Percentiles rank a stretch among this genome's conserved stretches.
These are phyloP conservation scores for Beauveria pseudobassiana DNA, from an alignment of 2,329 filamentous ascomycete genomes.

Conservation along the genomic window DNA sequence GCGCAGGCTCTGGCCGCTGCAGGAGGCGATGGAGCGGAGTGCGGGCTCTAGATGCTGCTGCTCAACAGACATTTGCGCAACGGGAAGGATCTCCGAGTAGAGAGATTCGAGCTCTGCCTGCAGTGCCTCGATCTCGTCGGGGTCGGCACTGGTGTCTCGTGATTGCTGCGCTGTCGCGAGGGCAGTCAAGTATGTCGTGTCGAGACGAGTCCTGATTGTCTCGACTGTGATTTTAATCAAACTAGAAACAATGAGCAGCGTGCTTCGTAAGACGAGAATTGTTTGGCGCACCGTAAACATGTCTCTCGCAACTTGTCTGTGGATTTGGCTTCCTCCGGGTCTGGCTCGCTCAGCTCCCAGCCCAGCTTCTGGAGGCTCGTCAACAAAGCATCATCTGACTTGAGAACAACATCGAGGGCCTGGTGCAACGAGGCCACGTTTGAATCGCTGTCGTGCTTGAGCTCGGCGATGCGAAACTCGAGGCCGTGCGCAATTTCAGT, in stretches of 20 bases:
- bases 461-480: conserved; percentile 37
- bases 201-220: conserved; percentile 44
- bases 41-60: conserved; percentile 60
- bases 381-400: conserved; percentile 58
- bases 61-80: conserved; percentile 64
- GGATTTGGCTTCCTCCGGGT: conserved; percentile 43
- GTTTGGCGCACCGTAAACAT: conserved; percentile 39
- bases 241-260: conserved; percentile 21
- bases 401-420: conserved; percentile 42
- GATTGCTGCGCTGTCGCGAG: conserved; percentile 25
- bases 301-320: conserved; percentile 51
- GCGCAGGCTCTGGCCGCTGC: conserved; percentile 34
- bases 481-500: conserved; percentile 41
- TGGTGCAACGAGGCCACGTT: conserved; percentile 38
- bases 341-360: conserved; percentile 47
- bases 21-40: conserved; percentile 35
- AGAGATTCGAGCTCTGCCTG: conserved; percentile 62
- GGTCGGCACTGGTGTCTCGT: conserved; percentile 19
- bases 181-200: conserved; percentile 47
- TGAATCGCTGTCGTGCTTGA: conserved; percentile 40
- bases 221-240: conserved; percentile 52
- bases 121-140: conserved; percentile 41
- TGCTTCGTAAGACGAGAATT: neutral
- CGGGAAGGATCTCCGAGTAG: conserved; percentile 60
- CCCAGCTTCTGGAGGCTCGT: conserved; percentile 59